Conservation (phyloP, 768 basidiomycete species). For the Lentinula edodes region DNA sequence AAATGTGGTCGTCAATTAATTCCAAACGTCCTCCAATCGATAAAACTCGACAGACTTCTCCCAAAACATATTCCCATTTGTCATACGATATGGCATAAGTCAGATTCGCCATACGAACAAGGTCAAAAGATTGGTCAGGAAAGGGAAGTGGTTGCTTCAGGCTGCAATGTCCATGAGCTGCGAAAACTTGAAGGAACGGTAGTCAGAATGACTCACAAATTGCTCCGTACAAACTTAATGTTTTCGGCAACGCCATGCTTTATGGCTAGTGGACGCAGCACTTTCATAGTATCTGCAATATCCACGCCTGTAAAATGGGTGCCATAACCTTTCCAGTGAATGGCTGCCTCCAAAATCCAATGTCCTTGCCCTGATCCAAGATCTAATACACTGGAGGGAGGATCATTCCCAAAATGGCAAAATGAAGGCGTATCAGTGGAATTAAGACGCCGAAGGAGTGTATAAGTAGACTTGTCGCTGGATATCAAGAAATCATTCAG, state of each 20-base stretch:
- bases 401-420: conserved; percentile 17
- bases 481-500: background rate
- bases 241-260: conserved; percentile 15
- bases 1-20: conserved; percentile 44
- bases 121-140: conserved; percentile 41
- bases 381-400: conserved; percentile 41
- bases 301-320: conserved; percentile 32
- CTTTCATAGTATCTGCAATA: conserved; percentile 17
- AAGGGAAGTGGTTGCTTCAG: conserved; percentile 41
- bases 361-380: conserved; percentile 49
- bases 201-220: conserved; percentile 14
- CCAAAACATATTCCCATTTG: conserved; percentile 40
- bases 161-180: conserved; percentile 16
- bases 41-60: conserved; percentile 41
- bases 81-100: conserved; percentile 37
- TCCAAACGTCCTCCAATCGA: conserved; percentile 44
- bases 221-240: conserved; percentile 16
- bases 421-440: conserved; percentile 20
- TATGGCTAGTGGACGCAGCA: conserved; percentile 11
- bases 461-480: conserved; percentile 38
- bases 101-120: conserved; percentile 48
- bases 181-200: background rate
- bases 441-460: conserved; percentile 33
- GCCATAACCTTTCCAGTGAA: conserved; percentile 33
- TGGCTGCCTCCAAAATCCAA: conserved; percentile 47